Base-by-base conservation (phyloP, 1,284 basidiomycete species). In the Marasmius fiardii region DNA sequence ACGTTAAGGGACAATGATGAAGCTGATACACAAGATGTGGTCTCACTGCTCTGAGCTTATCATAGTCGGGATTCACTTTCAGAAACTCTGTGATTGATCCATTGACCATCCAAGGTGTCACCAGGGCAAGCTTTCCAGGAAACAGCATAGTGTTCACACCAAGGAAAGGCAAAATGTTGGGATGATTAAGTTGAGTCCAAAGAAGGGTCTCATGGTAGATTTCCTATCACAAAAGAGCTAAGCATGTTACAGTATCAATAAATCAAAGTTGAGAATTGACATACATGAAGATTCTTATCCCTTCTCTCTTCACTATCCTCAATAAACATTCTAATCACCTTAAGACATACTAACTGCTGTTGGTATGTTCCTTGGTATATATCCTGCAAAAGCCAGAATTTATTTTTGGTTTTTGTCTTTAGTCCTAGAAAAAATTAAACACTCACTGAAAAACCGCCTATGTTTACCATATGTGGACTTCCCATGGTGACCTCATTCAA, bases 61-160 rank as follows among this genome's bases (percentile, higher is more conserved):
- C 54, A 18, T 54, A 34, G 4, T 43, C 48, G 1, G 59, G 59
- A 55, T 55, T 43, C 10, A 39, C 18, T 23, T 56, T 33, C 34
- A 60, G 21, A 48, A 51, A 60, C 3, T 24, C 14, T 11, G 55
- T 53, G 4, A 58, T 53, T n/a, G 56, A 51, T 8, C 56, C 54
- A 28, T 60, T 54, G n/a, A 39, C 20, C 56, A 60, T 58, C 56
- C 56, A 60, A n/a, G 59, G 59, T 10, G 59, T 56, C 14, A 60
- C 43, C 4, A 60, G 47, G 37, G 56, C 55, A 44, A 53, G 55
- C 6, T 43, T 53, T 11, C 47, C 51, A 26, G 39, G 44, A 20
- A 58, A 58, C 4, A 54, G 8, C 16, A 21, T 49, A 10, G 39
- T 45, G 18, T 54, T 60, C 20, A 60, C 54, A 5, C 59, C 59